Conservation (phyloP, 441 rosid species). For the Euphorbia neoarborescens region DNA sequence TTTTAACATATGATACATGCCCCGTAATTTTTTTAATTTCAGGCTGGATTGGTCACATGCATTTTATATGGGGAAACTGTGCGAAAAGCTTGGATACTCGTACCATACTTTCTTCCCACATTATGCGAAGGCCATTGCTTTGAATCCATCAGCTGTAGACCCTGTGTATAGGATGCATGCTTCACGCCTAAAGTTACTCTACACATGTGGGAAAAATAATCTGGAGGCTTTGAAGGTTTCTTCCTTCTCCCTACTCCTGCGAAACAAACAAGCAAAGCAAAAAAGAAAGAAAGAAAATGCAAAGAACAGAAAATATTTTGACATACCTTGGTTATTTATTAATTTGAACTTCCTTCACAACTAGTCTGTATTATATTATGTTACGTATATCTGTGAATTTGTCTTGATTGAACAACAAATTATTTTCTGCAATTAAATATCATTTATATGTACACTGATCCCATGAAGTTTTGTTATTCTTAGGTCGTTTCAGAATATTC, state of each 20-base stretch:
- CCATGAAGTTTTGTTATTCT: conserved; percentile 20
- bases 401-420: background rate
- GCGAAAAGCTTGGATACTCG: conserved; percentile 80
- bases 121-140: conserved; percentile 66
- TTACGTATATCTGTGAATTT: background rate
- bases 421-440: too few species aligned
- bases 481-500: conserved; percentile 67
- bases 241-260: background rate
- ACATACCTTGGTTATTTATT: conserved; percentile 10
- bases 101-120: conserved; percentile 60
- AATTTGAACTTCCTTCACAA: conserved; percentile 9
- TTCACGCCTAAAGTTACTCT: conserved; percentile 86
- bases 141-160: conserved; percentile 88
- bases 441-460: too few species aligned
- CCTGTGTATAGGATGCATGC: conserved; percentile 98
- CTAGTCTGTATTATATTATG: conserved; percentile 3
- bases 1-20: conserved; percentile 7
- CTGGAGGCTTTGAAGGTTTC: conserved; percentile 71
- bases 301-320: conserved; percentile 3
- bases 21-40: conserved; percentile 24
- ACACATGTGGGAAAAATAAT: conserved; percentile 56
- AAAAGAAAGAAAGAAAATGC: background rate
- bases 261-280: background rate
- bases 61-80: conserved; percentile 94
- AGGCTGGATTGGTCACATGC: conserved; percentile 99